Evolutionary conservation across 331 rosid genomes (phyloP), one percentile per base, ranked within the genome.

Genomic region (Acacia concinna): DNA sequence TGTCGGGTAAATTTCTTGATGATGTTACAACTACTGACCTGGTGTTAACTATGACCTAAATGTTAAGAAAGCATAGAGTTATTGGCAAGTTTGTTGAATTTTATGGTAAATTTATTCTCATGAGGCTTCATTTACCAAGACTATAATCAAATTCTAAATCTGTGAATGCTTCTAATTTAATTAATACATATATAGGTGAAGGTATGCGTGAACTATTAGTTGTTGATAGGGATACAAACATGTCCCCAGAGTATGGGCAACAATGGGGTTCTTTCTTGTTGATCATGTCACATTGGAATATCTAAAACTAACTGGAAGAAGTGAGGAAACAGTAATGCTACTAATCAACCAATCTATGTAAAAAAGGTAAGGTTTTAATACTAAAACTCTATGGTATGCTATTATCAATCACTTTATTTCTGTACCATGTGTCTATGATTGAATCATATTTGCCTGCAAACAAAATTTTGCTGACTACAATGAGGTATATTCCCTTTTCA

Each of bases 231-330:
- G 97, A 97, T 30, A 95, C 94, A 38, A 93, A 91, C 75, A 95
- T 95, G 99, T 89, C 99, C 79, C 99, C 97, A 3, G 98, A 92
- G 46, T 95, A 92, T 87, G 98, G 97, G 97, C 97, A 70, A 93
- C 99, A 32, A 92, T 95, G 99, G 99, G 97, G 25, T 95, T 93
- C 88, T 93, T 95, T 79, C 97, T 94, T 11, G 99, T 95, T 37
- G 97, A 93, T 87, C 96, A 86, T 52, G 93, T 94, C 74, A 91
- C 98, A 37, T 86, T 92, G 74, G 96, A 95, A 49, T 93, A 95
- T 86, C 97, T 95, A 77, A 91, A 89, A 84, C 75, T 95, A 83
- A 94, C 97, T 0, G 97, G 98, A 69, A 84, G 97, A 89, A 95
- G 89, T 74, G 97, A 91, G 40, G 97, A 95, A 77, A 95, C 94